Base-by-base conservation (phyloP, 495 filamentous ascomycete genomes). In the Tuber calosporum region DNA sequence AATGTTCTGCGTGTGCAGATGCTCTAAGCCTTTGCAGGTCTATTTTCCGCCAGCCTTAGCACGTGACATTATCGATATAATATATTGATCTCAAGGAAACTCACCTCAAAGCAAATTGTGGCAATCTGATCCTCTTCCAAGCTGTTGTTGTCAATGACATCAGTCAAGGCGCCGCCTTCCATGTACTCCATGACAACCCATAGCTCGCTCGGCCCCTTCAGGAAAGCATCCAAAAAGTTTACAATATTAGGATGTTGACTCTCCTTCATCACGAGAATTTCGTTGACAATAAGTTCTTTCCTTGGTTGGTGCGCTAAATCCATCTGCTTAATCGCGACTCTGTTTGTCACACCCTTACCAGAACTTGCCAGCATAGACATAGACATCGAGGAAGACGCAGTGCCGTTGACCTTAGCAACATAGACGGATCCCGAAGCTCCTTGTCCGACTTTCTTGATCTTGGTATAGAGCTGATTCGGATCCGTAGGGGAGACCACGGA, bases 131-230 rank as follows among this genome's bases (percentile, higher is more conserved):
- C 91, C 83, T 99, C 95, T 38, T 90, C 90, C 79, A 99, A 96
- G 69, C 87, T 85, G 83, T 98, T 99, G 83, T 97, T 97, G 81
- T 97, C 96, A 84, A 98, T 98, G 70, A 99, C 93, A 86, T 99
- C 96, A 0, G 96, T 99, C 81, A 99, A 84, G 68, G 95, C 93
- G 82, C 95, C 95, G 74, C 95, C 95, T 83, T 98, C 95, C 96
- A 99, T 98, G 80, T 95, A 99, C 83, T 99, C 95, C 96, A 99
- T 97, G 42, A 99, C 95, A 34, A 99, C 93, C 95, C 95, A 99
- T 39, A 99, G 87, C 82, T 99, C 96, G 82, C 91, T 93, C 79
- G 92, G 92, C 79, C 96, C 95, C 77, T 94, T 91, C 79, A 99
- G 85, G 86, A 97, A 99, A 0, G 95, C 94, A 81, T 99, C 95